Evolutionary conservation across 73 alveolate genomes (phyloP), one percentile per base, ranked within the genome.

Genomic region (Blepharisma japonicum): DNA sequence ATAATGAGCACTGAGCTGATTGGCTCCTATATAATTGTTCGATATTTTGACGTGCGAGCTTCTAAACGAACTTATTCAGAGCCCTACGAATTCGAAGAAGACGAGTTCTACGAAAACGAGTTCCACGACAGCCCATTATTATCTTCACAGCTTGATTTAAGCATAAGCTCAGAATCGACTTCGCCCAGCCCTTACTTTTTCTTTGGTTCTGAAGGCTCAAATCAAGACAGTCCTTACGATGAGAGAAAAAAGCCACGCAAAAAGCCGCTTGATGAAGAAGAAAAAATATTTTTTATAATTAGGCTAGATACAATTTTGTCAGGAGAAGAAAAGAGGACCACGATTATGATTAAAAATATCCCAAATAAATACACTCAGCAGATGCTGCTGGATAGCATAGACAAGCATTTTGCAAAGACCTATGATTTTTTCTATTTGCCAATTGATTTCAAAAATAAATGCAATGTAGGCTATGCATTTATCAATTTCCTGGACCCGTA

Each of bases 311-410:
- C 27, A 25, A 46, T 32, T 4, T 18, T 38, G 55, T 55, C 39
- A 6, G 68, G 68, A 21, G 77, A 71, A 25, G 91, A 84, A 66
- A 51, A 68, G 8, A 84, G 91, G 78, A 84, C 91, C 1, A 92
- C 98, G 6, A 79, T 96, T 45, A 96, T 96, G 99, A 96, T 96
- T 39, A 96, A 93, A 83, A 94, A 96, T 82, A 96, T 96, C 51
- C 99, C 99, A 2, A 94, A 94, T 82, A 96, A 96, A 86, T 96
- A 90, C 79, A 88, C 95, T 38, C 71, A 53, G 23, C n/a, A 53
- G 23, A 53, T 53, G 67, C 67, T 53, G n/a, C n/a, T 53, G 23
- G 27, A 53, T 14, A 20, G 27, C 23, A 53, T 53, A 14, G 67
- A 53, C 23, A 53, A 20, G 67, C n/a, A 53, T 53, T 53, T 53